phyloP scores from a whole-genome alignment of 2,329 filamentous ascomycete species.

The Exophiala xenobiotica region DNA sequence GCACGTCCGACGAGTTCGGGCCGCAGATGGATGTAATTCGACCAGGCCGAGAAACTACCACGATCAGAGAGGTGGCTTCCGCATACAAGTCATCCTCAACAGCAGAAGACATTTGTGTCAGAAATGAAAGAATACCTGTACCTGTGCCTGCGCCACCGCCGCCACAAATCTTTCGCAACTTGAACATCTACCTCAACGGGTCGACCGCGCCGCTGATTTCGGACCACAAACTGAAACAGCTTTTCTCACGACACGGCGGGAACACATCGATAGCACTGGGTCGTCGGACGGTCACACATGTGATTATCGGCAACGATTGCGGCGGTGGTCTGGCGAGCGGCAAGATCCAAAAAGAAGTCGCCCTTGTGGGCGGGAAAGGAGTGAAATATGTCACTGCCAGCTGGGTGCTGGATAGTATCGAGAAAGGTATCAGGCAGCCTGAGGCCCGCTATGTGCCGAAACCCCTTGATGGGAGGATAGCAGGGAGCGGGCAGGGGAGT shows the following conservation, averaged over 20 bases:
- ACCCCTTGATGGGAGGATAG: slow-evolving; percentile 48
- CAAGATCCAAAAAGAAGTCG: slow-evolving; percentile 81
- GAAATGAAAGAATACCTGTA: no score
- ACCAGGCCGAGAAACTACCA: no score
- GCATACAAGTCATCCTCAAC: neutral
- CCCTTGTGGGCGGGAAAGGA: slow-evolving; percentile 62
- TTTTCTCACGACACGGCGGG: slow-evolving; percentile 74
- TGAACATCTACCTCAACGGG: slow-evolving; percentile 83
- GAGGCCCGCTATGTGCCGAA: slow-evolving; percentile 70
- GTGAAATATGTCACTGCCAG: slow-evolving; percentile 79
- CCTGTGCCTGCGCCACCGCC: no score
- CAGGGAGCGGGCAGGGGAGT: slow-evolving; percentile 62
- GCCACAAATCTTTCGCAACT: slow-evolving; percentile 63
- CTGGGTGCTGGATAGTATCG: slow-evolving; percentile 83
- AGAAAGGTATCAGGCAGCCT: slow-evolving; percentile 68
- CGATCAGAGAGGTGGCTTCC: no score
- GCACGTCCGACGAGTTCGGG: no score
- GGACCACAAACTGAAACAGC: slow-evolving; percentile 79
- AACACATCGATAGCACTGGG: slow-evolving; percentile 68
- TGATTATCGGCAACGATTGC: slow-evolving; percentile 62
- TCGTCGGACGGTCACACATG: slow-evolving; percentile 76
- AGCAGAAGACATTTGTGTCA: no score
- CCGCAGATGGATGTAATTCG: no score
- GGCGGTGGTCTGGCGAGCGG: slow-evolving; percentile 73
- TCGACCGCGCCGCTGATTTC: slow-evolving; percentile 78